A percentile compares a stretch with the other conserved stretches of the same genome.
These are phyloP conservation scores for Triadica sebifera DNA, from an alignment of 345 rosid genomes.

Conservation along the genomic window DNA sequence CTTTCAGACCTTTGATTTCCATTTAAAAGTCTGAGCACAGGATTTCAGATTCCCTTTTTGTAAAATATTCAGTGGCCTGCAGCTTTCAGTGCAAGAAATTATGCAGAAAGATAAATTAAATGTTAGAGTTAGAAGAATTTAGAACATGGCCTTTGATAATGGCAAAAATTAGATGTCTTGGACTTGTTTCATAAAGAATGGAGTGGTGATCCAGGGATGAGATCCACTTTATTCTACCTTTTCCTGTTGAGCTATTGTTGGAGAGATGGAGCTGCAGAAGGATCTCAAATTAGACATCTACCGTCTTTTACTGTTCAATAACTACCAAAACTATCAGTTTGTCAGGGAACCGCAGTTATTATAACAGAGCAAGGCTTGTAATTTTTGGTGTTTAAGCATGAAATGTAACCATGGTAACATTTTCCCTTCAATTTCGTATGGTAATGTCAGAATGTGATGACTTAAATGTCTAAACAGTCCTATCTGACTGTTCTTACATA, in stretches of 20 bases:
- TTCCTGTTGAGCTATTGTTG: neutral
- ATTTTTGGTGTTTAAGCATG: neutral
- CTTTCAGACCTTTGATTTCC: neutral
- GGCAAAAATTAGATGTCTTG: constrained; percentile 5
- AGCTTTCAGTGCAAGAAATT: neutral
- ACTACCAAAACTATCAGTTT: neutral
- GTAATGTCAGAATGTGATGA: neutral
- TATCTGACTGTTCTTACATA: neutral
- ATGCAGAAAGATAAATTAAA: neutral
- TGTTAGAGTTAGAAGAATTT: neutral
- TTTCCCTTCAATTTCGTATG: neutral
- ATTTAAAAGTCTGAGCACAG: neutral
- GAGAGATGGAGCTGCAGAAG: neutral
- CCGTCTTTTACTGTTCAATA: neutral
- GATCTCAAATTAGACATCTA: neutral
- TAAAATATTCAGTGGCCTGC: neutral
- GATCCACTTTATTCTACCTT: neutral
- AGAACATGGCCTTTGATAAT: neutral
- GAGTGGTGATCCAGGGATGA: neutral
- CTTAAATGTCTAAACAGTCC: neutral
- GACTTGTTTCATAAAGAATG: neutral
- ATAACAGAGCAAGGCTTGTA: neutral
- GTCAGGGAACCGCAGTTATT: neutral
- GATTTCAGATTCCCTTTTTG: neutral
- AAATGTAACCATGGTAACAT: neutral